Evolutionary conservation across 1,284 basidiomycete species (phyloP).

Genomic region (Lentinula novae-zelandiae): DNA sequence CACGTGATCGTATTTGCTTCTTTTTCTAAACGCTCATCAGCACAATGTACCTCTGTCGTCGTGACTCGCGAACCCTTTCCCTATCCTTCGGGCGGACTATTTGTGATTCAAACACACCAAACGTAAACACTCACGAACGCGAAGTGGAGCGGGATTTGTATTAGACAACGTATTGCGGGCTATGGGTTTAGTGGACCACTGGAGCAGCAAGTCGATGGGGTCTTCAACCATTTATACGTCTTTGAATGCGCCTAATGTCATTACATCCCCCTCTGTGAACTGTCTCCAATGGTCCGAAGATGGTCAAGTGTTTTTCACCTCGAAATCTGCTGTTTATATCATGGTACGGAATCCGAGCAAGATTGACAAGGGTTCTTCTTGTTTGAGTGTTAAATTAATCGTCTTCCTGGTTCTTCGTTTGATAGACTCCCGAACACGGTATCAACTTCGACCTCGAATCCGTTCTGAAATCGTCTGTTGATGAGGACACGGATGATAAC

Average conservation of each 20-base stretch:
- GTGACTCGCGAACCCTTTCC: too few species aligned
- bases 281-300: conserved; percentile 71
- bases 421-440: conserved; percentile 69
- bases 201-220: not conserved
- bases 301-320: conserved; percentile 63
- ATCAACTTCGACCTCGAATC: conserved; percentile 56
- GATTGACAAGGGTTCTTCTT: not conserved
- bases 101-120: too few species aligned
- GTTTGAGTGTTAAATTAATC: not conserved
- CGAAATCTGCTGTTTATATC: conserved; percentile 62
- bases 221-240: conserved; percentile 32
- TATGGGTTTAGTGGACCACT: too few species aligned
- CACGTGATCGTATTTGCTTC: too few species aligned
- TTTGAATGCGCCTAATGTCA: conserved; percentile 52
- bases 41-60: too few species aligned
- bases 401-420: not conserved
- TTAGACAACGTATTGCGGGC: too few species aligned
- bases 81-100: too few species aligned
- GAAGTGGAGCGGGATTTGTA: too few species aligned
- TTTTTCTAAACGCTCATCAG: too few species aligned
- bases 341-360: conserved; percentile 38
- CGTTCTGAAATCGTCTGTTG: conserved; percentile 34
- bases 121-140: too few species aligned
- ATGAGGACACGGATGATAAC: conserved; percentile 27
- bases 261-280: conserved; percentile 51